Conservation (phyloP, 495 filamentous ascomycete genomes). For the Penicillium malachiteum region DNA sequence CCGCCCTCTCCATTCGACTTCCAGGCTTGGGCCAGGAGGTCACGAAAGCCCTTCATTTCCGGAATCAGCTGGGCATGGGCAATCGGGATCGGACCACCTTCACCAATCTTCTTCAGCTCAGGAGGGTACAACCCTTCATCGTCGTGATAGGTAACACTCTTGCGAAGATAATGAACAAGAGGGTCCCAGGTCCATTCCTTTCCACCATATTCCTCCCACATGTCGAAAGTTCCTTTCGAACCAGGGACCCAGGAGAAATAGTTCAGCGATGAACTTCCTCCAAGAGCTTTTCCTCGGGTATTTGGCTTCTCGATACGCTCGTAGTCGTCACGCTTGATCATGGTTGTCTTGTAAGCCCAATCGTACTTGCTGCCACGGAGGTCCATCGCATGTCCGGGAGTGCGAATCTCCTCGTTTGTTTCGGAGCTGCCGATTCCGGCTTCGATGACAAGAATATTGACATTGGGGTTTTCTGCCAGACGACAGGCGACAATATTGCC, state of each 20-base stretch:
- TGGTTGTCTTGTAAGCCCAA: conserved; percentile 63
- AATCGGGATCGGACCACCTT: conserved; percentile 52
- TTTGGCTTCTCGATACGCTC: conserved; percentile 63
- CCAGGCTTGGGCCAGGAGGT: conserved; percentile 57
- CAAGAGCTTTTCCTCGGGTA: conserved; percentile 54
- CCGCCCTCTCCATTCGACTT: conserved; percentile 48
- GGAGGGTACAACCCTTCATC: conserved; percentile 38
- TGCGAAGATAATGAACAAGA: conserved; percentile 51
- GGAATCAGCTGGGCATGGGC: conserved; percentile 55
- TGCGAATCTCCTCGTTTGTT: conserved; percentile 43
- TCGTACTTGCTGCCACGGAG: conserved; percentile 51
- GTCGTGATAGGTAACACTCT: conserved; percentile 57
- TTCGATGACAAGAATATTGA: conserved; percentile 55
- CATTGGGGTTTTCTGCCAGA: conserved; percentile 53
- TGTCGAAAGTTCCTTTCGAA: conserved; percentile 54
- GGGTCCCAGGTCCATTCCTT: conserved; percentile 58
- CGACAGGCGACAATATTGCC: conserved; percentile 58
- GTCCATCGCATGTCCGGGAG: conserved; percentile 42
- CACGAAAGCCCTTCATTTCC: conserved; percentile 54
- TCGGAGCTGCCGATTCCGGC: conserved; percentile 43
- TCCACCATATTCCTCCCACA: conserved; percentile 56
- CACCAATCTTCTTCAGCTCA: conserved; percentile 49
- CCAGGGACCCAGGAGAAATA: conserved; percentile 60
- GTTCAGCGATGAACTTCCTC: conserved; percentile 52
- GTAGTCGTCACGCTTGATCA: conserved; percentile 62